Evolutionary conservation across 805 yeast species (phyloP), one percentile per base, ranked within the genome.

Genomic region (Zygosaccharomyces bailii): DNA sequence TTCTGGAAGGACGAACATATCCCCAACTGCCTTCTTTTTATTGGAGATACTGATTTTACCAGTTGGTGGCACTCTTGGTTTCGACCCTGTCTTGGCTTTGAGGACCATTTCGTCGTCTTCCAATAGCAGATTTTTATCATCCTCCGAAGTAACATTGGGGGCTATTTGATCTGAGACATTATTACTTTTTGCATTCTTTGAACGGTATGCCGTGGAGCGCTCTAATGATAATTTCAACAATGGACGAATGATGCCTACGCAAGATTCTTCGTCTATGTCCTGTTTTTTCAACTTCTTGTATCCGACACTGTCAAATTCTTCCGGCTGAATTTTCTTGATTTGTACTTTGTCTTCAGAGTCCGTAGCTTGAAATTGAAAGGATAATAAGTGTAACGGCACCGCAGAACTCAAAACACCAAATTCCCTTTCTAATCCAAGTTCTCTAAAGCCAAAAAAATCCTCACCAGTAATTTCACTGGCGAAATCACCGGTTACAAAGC

Each of bases 401-500:
- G 96, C 79, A 2, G 90, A 76, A 21, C 90, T 84, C 39, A 89
- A 67, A 60, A 91, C 70, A 8, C 91, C 90, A 62, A 88, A 84
- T 63, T 93, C 99, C 56, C 84, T 86, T 57, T 91, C 98, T 42
- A 93, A 69, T 0, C 99, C 99, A 38, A 93, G 71, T 53, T 91
- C 98, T 60, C 78, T 85, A 72, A 93, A 95, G 0, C 99, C 99
- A 69, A 95, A 95, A 74, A 90, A 93, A 67, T 93, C 99, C 56
- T 91, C 99, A 5, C 98, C 99, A 0, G 70, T 65, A 30, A 93
- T 69, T 49, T 90, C 96, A 55, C 79, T 84, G 1, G 96, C 84
- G 63, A 93, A 93, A 57, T 90, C 97, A 46, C 99, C 99, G 23
- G 93, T 85, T 52, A 91, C 67, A 61, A 90, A 93, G 64, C 91